Evolutionary conservation across 2,329 filamentous ascomycete species (phyloP).

Genomic region (Didymellaceae sp.): DNA sequence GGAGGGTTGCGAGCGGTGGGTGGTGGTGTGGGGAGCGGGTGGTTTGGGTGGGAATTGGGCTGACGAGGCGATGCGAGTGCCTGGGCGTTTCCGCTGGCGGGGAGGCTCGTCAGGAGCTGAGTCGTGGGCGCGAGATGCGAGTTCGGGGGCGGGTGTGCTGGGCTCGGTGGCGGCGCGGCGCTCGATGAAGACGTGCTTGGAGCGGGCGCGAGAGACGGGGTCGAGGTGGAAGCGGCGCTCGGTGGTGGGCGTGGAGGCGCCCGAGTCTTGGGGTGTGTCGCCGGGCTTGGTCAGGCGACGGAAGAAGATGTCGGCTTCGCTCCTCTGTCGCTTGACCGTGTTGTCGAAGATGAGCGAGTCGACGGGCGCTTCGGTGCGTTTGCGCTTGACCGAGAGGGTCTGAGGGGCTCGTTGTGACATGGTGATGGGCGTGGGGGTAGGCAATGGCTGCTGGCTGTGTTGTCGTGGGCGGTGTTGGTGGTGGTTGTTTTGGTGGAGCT

Average conservation of each 20-base stretch:
- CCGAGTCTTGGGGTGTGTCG: slow-evolving; percentile 14
- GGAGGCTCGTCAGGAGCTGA: slow-evolving; percentile 13
- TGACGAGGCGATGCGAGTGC: slow-evolving; percentile 31
- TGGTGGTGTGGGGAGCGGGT: slow-evolving; percentile 9
- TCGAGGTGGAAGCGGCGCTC: slow-evolving; percentile 37
- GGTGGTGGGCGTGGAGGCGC: slow-evolving; percentile 26
- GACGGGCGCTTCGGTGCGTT: slow-evolving; percentile 63
- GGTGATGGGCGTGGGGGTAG: neutral
- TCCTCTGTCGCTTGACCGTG: slow-evolving; percentile 32
- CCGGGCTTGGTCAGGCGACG: slow-evolving; percentile 36
- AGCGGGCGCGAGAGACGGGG: slow-evolving; percentile 20
- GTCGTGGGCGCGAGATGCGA: slow-evolving; percentile 11
- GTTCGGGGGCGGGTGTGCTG: neutral
- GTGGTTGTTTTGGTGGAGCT: neutral
- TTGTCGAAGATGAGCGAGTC: slow-evolving; percentile 53
- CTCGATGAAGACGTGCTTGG: slow-evolving; percentile 33
- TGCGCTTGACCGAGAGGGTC: slow-evolving; percentile 58
- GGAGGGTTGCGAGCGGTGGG: slow-evolving; percentile 21
- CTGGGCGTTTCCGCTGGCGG: slow-evolving; percentile 38
- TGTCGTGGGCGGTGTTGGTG: neutral
- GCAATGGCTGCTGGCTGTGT: neutral
- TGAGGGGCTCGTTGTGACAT: slow-evolving; percentile 31
- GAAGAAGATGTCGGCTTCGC: slow-evolving; percentile 22
- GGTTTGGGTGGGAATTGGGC: slow-evolving; percentile 14
- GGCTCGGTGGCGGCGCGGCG: slow-evolving; percentile 16